Base-by-base conservation (phyloP, 2,329 filamentous ascomycete genomes). In the Fusarium mexicanum region DNA sequence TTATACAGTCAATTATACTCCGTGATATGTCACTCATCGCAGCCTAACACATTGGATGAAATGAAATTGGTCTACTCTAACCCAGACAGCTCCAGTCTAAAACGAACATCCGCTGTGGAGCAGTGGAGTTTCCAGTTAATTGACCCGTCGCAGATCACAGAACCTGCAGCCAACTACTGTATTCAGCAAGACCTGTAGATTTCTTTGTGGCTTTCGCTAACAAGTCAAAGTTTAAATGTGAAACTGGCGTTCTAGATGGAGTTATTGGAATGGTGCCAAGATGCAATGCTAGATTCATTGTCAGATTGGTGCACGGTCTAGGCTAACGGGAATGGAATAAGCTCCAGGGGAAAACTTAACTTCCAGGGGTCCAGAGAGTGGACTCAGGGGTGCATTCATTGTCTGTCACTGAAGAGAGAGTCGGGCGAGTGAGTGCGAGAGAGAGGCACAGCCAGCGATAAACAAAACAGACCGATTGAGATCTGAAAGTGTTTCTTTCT, bases 311-410 rank as follows among this genome's bases (percentile, higher is more conserved):
- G 26, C 41, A 61, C 37, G 66, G 66, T 20, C 48, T 18, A 40
- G n/a, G 53, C 69, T 61, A 67, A 61, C 55, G 54, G 59, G 46
- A 61, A 59, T 41, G 35, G 35, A 29, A 18, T 41, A 55, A 55
- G 51, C 24, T 69, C 55, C 71, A 74, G 71, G 71, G 71, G 71
- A 37, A 37, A 53, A 37, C 18, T 22, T 26, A 37, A 24, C 64
- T 55, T 69, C 57, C 71, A 73, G 67, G 71, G 71, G 71, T 73
- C 71, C 41, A 55, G 46, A 46, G 37, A 38, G 33, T 51, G 31
- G 46, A 26, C 54, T 72, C 71, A 73, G 71, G 71, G 71, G 71
- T 63, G 61, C 22, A 43, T 17, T 60, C 0, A 35, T 35, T 35
- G 33, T 16, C 33, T 35, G 33, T 47, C 54, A 62, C 18, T 61